These are phyloP conservation scores for Rhododendron molle DNA, from an alignment of 148 eudicot species.

Conservation along the genomic window DNA sequence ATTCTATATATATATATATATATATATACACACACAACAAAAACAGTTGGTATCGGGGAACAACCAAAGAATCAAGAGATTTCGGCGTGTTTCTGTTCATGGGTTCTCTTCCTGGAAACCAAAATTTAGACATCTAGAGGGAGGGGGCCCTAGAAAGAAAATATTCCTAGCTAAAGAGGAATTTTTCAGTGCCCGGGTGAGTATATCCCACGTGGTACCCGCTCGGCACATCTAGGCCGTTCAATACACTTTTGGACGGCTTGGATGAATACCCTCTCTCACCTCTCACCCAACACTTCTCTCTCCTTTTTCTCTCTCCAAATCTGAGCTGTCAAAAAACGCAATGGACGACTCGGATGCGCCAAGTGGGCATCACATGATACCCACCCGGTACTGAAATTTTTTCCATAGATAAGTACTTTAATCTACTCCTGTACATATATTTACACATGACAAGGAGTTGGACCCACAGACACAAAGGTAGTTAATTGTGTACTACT, in stretches of 20 bases:
- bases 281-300: too few species aligned
- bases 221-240: too few species aligned
- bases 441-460: background rate
- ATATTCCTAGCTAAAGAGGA: background rate
- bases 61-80: background rate
- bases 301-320: too few species aligned
- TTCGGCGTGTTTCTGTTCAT: background rate
- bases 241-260: too few species aligned
- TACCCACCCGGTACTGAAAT: too few species aligned
- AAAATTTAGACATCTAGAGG: background rate
- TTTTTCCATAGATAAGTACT: background rate
- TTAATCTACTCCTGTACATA: background rate
- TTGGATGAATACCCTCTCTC: too few species aligned
- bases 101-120: background rate
- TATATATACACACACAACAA: background rate
- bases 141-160: background rate
- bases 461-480: background rate
- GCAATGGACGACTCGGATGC: too few species aligned
- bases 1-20: too few species aligned
- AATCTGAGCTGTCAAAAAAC: too few species aligned
- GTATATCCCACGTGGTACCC: too few species aligned
- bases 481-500: background rate
- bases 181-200: too few species aligned
- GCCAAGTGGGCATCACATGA: too few species aligned
- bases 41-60: background rate